Evolutionary conservation across 1,284 basidiomycete species (phyloP).

Genomic region (Phellopilus nigrolimitatus): DNA sequence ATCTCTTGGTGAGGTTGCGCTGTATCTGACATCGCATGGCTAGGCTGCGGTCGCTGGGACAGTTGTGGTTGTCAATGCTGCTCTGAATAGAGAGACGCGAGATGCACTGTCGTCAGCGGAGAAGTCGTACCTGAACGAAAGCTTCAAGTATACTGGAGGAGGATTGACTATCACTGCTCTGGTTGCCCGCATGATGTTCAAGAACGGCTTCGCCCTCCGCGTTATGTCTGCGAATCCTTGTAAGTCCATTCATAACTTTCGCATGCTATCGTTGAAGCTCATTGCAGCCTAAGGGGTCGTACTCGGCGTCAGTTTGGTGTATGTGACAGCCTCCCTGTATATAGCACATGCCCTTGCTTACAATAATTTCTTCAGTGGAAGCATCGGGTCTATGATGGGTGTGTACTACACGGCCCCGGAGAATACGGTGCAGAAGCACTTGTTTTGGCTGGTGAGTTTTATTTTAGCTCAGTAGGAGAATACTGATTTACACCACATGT

Average conservation of each 20-base stretch:
- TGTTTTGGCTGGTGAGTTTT: slow-evolving; percentile 69
- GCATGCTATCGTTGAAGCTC: neutral
- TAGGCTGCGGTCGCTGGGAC: slow-evolving; percentile 68
- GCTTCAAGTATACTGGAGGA: slow-evolving; percentile 82
- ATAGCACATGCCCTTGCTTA: slow-evolving; percentile 20
- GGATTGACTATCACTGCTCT: slow-evolving; percentile 75
- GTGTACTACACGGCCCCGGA: slow-evolving; percentile 72
- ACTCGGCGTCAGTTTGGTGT: slow-evolving; percentile 73
- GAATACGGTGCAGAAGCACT: slow-evolving; percentile 64
- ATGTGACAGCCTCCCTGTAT: slow-evolving; percentile 34
- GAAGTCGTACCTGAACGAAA: slow-evolving; percentile 71
- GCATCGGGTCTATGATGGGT: slow-evolving; percentile 77
- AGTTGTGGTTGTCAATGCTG: slow-evolving; percentile 55
- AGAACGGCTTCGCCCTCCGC: slow-evolving; percentile 66
- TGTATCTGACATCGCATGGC: neutral
- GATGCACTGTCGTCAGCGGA: slow-evolving; percentile 60
- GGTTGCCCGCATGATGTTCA: slow-evolving; percentile 76
- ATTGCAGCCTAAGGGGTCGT: slow-evolving; percentile 58
- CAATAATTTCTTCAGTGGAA: slow-evolving; percentile 35
- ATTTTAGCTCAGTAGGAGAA: neutral
- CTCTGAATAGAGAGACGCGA: slow-evolving; percentile 76
- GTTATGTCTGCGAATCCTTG: slow-evolving; percentile 88
- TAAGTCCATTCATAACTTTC: slow-evolving; percentile 29
- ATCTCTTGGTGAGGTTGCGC: neutral
- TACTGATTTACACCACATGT: neutral